Base-by-base conservation (phyloP, 352 stramenopile genomes). In the Peronospora destructor region DNA sequence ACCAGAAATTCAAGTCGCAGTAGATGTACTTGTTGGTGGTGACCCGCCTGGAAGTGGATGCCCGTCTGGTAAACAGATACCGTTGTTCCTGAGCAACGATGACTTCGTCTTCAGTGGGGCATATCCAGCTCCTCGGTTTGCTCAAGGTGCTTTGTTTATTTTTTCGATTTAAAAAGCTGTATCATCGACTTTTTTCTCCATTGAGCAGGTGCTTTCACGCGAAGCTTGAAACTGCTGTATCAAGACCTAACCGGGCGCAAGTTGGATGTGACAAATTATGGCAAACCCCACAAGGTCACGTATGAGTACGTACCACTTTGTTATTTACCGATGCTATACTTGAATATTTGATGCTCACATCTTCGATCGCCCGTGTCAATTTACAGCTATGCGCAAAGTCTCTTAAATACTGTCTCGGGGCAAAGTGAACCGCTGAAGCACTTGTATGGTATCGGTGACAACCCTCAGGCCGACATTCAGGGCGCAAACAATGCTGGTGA, bases 401-500 rank as follows among this genome's bases (percentile, higher is more conserved):
- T 89, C 14, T 56, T 90, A 11, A 82, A 88, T 51, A 56, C 66
- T 35, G 77, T 84, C 33, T 65, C 76, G 2, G 65, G 59, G 6
- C 58, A 66, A 17, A 45, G 59, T 21, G 43, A 60, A 30, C 67
- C 70, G 6, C 46, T 94, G 13, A 68, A 68, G 23, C 59, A 60
- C 41, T 87, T 94, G 45, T 95, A 94, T 50, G 86, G 85, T 35
- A 92, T 95, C 33, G 85, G 85, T 6, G 85, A 95, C 67, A 95
- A 95, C 53, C 85, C 85, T 14, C 56, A 83, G 26, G 72, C 83
- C 2, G 85, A 95, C 51, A 90, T 95, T 45, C 81, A 87, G 39
- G 85, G 85, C 14, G 85, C 85, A 7, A 95, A 95, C 59, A 76
- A 85, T 40, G 84, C 84, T 17, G 84, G 84, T 4, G 63, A 74